Base-by-base conservation (phyloP, 2,329 filamentous ascomycete species). In the Penicillium sp. region DNA sequence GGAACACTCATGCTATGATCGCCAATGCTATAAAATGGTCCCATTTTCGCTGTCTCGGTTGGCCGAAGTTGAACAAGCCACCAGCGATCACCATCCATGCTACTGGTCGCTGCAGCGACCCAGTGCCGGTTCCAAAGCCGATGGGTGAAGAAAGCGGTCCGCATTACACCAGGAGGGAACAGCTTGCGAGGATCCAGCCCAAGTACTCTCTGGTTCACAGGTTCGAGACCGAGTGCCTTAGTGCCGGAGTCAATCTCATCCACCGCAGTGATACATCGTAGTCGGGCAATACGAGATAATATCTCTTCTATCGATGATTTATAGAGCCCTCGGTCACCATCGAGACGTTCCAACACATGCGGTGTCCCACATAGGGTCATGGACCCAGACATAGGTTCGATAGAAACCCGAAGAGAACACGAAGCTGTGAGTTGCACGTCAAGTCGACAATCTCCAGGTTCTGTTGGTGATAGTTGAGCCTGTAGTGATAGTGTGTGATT, bases 331-430 rank as follows among this genome's bases (percentile, higher is more conserved):
- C 95, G 78, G 34, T 82, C 82, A 32, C 76, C 77, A 67, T 96
- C 90, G 18, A 81, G 79, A 20, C 84, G 79, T 9, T 79, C 76
- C 4, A 82, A 78, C 43, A 81, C 75, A 55, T 78, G 79, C 3
- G 84, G 83, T 49, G 82, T 82, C 14, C 91, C 89, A 55, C 85
- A 83, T 37, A 96, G 74, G 10, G 86, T 84, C 59, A 92, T 88
- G 11, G 81, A 76, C n/a, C 94, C 94, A 0, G 89, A 92, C 26
- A 89, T 85, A 0, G 89, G 85, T 62, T 96, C 90, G 45, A 97
- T 80, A 18, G 83, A 81, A 29, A 96, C 73, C 6, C 79, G 82
- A 34, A 89, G 75, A 37, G 79, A 76, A 53, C 85, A 81, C 26
- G 81, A 78, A n/a, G 80, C 78, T 5, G 89, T 88, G 29, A 96